A percentile compares a stretch with the other conserved stretches of the same genome.
Conservation (phyloP, 2,329 filamentous ascomycete genomes). For the Pseudophaeomoniella oleicola region DNA sequence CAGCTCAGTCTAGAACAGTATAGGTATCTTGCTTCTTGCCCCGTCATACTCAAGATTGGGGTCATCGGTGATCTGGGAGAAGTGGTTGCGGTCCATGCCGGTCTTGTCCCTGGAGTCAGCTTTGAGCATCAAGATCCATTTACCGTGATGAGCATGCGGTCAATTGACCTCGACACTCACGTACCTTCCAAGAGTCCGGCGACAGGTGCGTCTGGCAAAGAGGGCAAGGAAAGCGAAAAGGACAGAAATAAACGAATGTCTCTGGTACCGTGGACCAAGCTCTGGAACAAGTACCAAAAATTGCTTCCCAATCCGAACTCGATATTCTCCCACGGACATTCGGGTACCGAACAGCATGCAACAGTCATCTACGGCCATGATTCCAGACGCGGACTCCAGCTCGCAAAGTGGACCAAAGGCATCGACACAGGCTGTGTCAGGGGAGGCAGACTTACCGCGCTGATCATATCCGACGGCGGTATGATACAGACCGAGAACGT, state of each 20-base stretch:
- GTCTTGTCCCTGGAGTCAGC: slow-evolving; percentile 61
- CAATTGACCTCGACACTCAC: slow-evolving; percentile 49
- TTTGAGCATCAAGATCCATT: slow-evolving; percentile 60
- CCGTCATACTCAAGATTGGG: slow-evolving; percentile 67
- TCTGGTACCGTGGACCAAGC: slow-evolving; percentile 51
- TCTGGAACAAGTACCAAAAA: slow-evolving; percentile 37
- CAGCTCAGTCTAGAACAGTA: slow-evolving; percentile 46
- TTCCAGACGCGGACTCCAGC: slow-evolving; percentile 53
- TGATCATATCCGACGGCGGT: slow-evolving; percentile 52
- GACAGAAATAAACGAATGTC: slow-evolving; percentile 30
- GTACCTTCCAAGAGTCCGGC: slow-evolving; percentile 24
- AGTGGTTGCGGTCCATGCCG: slow-evolving; percentile 63
- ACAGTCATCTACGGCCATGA: slow-evolving; percentile 86
- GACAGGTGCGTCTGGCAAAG: background rate
- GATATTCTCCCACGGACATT: background rate
- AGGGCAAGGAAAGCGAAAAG: background rate
- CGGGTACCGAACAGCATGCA: slow-evolving; percentile 15
- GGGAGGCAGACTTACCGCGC: slow-evolving; percentile 59
- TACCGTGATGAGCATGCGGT: slow-evolving; percentile 86
- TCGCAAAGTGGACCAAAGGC: slow-evolving; percentile 61
- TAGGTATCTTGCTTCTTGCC: slow-evolving; percentile 54
- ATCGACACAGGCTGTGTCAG: slow-evolving; percentile 72
- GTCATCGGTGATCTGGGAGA: slow-evolving; percentile 45
- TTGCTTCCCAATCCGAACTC: slow-evolving; percentile 7
- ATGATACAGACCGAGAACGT: slow-evolving; percentile 26